A percentile compares a stretch with the other conserved stretches of the same genome.
Conservation (phyloP, 257 asterid genomes). For the Lycium barbarum region DNA sequence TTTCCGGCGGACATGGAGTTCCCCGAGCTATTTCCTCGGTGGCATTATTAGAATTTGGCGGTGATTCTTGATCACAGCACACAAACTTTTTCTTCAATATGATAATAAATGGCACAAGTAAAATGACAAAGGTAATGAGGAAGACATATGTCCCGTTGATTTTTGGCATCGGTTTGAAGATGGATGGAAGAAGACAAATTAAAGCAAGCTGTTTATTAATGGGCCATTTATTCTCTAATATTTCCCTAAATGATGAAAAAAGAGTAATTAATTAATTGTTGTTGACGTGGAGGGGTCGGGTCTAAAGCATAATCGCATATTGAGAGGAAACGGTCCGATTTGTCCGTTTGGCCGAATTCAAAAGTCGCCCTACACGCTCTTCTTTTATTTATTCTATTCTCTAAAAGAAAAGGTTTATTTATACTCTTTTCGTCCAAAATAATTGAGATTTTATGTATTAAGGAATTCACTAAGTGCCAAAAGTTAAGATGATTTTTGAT, state of each 20-base stretch:
- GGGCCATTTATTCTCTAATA: too few species aligned
- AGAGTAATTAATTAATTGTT: not conserved
- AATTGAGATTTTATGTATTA: too few species aligned
- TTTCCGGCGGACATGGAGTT: slow-evolving; percentile 4
- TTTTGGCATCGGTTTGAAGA: slow-evolving; percentile 21
- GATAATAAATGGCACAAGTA: not conserved
- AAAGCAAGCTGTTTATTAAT: not conserved
- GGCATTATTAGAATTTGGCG: not conserved
- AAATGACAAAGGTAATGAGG: slow-evolving; percentile 12
- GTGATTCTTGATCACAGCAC: not conserved
- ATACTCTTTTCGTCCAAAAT: not conserved
- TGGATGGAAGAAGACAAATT: not conserved
- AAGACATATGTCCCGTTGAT: not conserved
- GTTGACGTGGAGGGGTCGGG: not conserved
- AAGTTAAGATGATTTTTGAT: too few species aligned
- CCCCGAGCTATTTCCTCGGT: not conserved
- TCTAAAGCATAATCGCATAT: not conserved
- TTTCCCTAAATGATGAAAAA: not conserved
- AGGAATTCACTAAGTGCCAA: too few species aligned
- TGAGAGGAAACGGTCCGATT: slow-evolving; percentile 20
- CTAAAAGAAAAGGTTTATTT: not conserved
- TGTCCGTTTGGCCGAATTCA: not conserved
- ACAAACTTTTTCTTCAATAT: slow-evolving; percentile 7
- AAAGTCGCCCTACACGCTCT: not conserved
- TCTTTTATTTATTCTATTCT: not conserved